These are phyloP conservation scores for Stachybotrys chartarum DNA, from an alignment of 2,329 filamentous ascomycete genomes.

Conservation along the genomic window DNA sequence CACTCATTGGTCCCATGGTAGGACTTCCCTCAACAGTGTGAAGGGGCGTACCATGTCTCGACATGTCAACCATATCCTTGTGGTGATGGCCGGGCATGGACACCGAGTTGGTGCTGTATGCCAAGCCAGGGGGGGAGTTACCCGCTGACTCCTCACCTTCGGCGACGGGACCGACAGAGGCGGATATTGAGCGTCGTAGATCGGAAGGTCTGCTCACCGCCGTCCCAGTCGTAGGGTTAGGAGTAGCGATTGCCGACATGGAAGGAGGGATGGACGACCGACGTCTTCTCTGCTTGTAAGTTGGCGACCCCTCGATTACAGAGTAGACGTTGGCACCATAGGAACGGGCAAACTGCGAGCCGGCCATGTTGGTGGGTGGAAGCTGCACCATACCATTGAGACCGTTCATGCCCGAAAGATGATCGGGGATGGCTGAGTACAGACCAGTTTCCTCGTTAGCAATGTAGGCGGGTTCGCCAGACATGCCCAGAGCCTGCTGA, in stretches of 20 bases:
- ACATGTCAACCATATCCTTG: constrained; percentile 75
- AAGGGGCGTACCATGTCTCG: constrained; percentile 84
- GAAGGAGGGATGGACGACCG: constrained; percentile 87
- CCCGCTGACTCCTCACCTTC: constrained; percentile 74
- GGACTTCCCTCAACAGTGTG: constrained; percentile 79
- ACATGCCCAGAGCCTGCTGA: constrained; percentile 76
- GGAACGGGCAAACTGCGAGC: constrained; percentile 69
- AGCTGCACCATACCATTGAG: constrained; percentile 89
- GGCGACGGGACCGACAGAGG: constrained; percentile 72
- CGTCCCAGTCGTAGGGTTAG: constrained; percentile 49
- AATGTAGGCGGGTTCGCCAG: constrained; percentile 90
- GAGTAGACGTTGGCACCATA: constrained; percentile 76
- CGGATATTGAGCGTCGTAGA: constrained; percentile 82
- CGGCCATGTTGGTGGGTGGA: constrained; percentile 75
- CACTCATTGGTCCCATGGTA: constrained; percentile 60
- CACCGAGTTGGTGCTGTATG: constrained; percentile 63
- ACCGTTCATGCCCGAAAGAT: constrained; percentile 62
- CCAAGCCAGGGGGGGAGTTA: constrained; percentile 71
- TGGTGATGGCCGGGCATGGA: constrained; percentile 60
- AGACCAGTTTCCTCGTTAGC: constrained; percentile 95
- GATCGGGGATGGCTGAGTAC: constrained; percentile 90
- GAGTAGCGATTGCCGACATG: constrained; percentile 59
- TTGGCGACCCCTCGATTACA: constrained; percentile 94
- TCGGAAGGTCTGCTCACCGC: constrained; percentile 73
- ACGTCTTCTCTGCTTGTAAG: constrained; percentile 94